Percentiles rank a stretch among this genome's conserved stretches.
Evolutionary conservation across 2,329 filamentous ascomycete genomes (phyloP).

Genomic region (Exophiala oligosperma): DNA sequence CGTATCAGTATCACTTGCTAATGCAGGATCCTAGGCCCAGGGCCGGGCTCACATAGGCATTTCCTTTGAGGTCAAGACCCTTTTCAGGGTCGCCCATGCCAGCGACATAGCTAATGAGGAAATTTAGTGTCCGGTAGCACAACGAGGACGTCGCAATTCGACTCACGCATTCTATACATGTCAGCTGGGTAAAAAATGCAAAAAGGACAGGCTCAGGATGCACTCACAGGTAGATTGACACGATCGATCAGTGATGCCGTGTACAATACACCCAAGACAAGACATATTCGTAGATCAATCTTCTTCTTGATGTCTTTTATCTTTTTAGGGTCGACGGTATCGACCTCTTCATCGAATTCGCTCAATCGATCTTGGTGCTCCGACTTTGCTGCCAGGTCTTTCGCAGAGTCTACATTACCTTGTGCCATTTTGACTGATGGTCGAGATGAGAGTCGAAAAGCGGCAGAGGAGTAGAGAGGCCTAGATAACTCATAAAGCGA

Average conservation of each 20-base stretch:
- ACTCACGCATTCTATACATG: background rate
- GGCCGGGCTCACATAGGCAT: slow-evolving; percentile 9
- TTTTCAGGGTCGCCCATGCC: slow-evolving; percentile 1
- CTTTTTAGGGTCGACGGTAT: background rate
- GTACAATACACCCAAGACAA: slow-evolving; percentile 10
- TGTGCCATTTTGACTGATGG: background rate
- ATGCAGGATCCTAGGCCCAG: background rate
- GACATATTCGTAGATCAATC: slow-evolving; percentile 5
- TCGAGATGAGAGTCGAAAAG: background rate
- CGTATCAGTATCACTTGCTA: background rate
- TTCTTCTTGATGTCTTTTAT: slow-evolving; percentile 7
- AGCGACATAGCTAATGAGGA: slow-evolving; percentile 2
- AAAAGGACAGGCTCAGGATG: background rate
- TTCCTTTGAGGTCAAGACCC: slow-evolving; percentile 7
- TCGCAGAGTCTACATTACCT: background rate
- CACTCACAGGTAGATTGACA: slow-evolving; percentile 12
- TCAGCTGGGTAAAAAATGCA: background rate
- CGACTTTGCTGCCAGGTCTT: background rate
- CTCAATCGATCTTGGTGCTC: slow-evolving; percentile 3
- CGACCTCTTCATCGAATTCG: background rate
- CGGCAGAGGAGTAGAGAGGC: background rate
- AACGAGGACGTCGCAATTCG: background rate
- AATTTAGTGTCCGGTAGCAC: background rate
- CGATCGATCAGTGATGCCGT: slow-evolving; percentile 6
- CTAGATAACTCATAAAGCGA: background rate